Conservation (phyloP, 2,329 filamentous ascomycete species). For the Byssochlamys sp. region DNA sequence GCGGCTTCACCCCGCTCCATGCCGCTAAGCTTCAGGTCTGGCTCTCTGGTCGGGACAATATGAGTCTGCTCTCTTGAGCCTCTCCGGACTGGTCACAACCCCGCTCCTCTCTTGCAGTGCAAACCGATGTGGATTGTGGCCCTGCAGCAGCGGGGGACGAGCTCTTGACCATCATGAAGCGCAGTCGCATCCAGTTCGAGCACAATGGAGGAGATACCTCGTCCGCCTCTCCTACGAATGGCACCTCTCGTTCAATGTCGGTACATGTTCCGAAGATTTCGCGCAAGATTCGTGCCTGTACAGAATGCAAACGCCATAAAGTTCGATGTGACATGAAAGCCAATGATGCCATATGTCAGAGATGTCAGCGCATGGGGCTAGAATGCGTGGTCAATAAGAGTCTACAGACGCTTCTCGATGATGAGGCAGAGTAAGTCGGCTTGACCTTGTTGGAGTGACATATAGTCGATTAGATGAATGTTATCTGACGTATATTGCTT, state of each 20-base stretch:
- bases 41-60: neutral
- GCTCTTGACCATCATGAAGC: constrained; percentile 24
- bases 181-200: constrained; percentile 30
- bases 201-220: constrained; percentile 27
- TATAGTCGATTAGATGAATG: constrained; percentile 23
- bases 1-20: neutral
- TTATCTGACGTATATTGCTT: constrained; percentile 10
- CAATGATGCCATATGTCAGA: constrained; percentile 39
- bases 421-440: constrained; percentile 38
- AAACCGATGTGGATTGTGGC: neutral
- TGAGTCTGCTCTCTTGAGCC: neutral
- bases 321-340: constrained; percentile 46
- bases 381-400: constrained; percentile 46
- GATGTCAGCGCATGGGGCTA: constrained; percentile 41
- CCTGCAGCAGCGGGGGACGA: neutral
- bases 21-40: neutral
- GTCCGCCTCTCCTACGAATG: constrained; percentile 23
- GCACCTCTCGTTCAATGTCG: constrained; percentile 16
- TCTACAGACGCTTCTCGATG: constrained; percentile 40
- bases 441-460: neutral
- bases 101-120: neutral
- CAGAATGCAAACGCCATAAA: constrained; percentile 46
- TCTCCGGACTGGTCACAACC: neutral
- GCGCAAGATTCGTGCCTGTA: constrained; percentile 41
- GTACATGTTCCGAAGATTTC: constrained; percentile 33